phyloP scores from a whole-genome alignment of 352 stramenopile species.

The Globisporangium megalacanthum region DNA sequence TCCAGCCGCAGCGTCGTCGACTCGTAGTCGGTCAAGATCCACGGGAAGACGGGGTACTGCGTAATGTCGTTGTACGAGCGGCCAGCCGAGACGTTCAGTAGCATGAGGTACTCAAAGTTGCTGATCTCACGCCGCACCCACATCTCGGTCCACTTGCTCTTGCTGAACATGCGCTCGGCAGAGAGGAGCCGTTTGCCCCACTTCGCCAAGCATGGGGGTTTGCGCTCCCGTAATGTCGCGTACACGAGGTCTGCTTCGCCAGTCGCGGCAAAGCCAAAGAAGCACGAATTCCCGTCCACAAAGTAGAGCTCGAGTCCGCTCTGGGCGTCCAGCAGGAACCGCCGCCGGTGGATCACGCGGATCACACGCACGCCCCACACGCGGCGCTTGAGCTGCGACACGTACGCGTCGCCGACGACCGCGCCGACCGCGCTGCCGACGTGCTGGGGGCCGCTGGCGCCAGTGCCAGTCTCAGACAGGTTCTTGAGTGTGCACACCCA shows the following conservation, averaged over 20 bases:
- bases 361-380: conserved; percentile 80
- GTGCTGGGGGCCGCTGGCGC: neutral
- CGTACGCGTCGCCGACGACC: conserved; percentile 43
- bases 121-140: conserved; percentile 86
- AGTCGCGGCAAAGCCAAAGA: conserved; percentile 60
- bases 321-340: conserved; percentile 64
- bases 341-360: conserved; percentile 66
- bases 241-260: conserved; percentile 78
- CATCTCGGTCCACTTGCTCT: conserved; percentile 86
- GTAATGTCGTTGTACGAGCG: conserved; percentile 88
- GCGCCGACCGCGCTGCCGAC: conserved; percentile 15
- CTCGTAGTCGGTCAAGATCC: conserved; percentile 92
- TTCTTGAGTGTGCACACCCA: conserved; percentile 62
- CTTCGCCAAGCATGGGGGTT: conserved; percentile 72
- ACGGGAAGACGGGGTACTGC: conserved; percentile 98
- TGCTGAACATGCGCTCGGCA: conserved; percentile 65
- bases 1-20: conserved; percentile 79
- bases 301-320: conserved; percentile 85
- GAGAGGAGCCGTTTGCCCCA: conserved; percentile 71
- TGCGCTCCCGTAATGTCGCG: conserved; percentile 69
- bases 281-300: conserved; percentile 75
- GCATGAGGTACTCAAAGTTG: conserved; percentile 93
- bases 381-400: conserved; percentile 64
- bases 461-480: conserved; percentile 32
- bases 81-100: conserved; percentile 85